These are phyloP conservation scores for Herpotrichia juniperi DNA, from an alignment of 2,329 filamentous ascomycete species.

Conservation along the genomic window DNA sequence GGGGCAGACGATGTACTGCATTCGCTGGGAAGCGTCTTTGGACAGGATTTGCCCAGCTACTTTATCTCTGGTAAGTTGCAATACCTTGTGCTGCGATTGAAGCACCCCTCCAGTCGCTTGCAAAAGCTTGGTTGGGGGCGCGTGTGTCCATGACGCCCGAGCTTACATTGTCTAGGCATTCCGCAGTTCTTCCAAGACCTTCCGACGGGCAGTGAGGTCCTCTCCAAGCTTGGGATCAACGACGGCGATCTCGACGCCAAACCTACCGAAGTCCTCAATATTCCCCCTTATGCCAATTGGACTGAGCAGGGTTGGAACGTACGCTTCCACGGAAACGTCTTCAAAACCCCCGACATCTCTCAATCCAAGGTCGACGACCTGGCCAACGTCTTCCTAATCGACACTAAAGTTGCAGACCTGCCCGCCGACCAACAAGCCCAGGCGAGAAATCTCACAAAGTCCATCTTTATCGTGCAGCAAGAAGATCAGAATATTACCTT, in stretches of 20 bases:
- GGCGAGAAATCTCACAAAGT: slow-evolving; percentile 74
- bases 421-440: slow-evolving; percentile 65
- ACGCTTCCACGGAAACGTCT: slow-evolving; percentile 80
- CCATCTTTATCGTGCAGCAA: slow-evolving; percentile 79
- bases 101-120: no score
- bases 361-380: slow-evolving; percentile 69
- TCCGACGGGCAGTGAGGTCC: slow-evolving; percentile 66
- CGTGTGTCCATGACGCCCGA: not conserved
- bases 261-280: slow-evolving; percentile 73
- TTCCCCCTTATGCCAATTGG: slow-evolving; percentile 75
- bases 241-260: slow-evolving; percentile 64
- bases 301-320: slow-evolving; percentile 79
- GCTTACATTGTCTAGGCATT: slow-evolving; percentile 49
- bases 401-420: slow-evolving; percentile 65
- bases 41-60: slow-evolving; percentile 42
- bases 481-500: slow-evolving; percentile 67
- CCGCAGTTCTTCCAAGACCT: slow-evolving; percentile 72
- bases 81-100: no score
- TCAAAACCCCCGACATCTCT: slow-evolving; percentile 74
- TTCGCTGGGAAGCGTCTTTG: slow-evolving; percentile 41
- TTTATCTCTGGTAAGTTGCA: slow-evolving; percentile 41
- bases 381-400: slow-evolving; percentile 73
- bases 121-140: not conserved
- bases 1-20: slow-evolving; percentile 35
- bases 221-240: slow-evolving; percentile 65